phyloP scores from a whole-genome alignment of 176 grass and related monocot genomes.

The Ampelocalamus luodianensis region DNA sequence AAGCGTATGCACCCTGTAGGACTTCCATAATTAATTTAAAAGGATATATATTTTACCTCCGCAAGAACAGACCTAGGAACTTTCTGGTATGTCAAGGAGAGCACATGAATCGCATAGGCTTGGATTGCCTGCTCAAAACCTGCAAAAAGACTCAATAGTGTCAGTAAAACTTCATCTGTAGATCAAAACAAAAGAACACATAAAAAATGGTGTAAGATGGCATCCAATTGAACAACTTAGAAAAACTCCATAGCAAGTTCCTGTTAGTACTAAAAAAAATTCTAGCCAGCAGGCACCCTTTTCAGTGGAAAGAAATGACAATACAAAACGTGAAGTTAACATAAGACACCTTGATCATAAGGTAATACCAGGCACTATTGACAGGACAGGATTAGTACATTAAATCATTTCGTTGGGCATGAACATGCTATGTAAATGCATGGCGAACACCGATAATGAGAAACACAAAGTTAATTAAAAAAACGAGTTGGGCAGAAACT shows the following conservation, averaged over 20 bases:
- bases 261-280: background rate
- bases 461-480: constrained; percentile 18
- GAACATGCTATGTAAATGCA: background rate
- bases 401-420: background rate
- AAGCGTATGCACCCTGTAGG: background rate
- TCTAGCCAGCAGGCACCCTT: background rate
- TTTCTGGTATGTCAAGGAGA: constrained; percentile 97
- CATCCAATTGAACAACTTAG: background rate
- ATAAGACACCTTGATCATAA: background rate
- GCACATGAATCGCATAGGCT: constrained; percentile 84
- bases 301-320: background rate
- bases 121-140: constrained; percentile 99
- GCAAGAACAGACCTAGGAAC: constrained; percentile 92
- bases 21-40: constrained; percentile 28
- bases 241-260: constrained; percentile 10
- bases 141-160: background rate
- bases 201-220: background rate
- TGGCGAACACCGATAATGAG: background rate
- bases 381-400: background rate
- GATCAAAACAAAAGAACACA: background rate
- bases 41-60: constrained; percentile 59
- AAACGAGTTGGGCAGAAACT: background rate
- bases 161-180: background rate
- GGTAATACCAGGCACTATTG: constrained; percentile 18
- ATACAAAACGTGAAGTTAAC: background rate